Percentiles rank a stretch among this genome's conserved stretches.
These are phyloP conservation scores for Camellia sinensis DNA, from an alignment of 148 eudicot genomes.

Conservation along the genomic window DNA sequence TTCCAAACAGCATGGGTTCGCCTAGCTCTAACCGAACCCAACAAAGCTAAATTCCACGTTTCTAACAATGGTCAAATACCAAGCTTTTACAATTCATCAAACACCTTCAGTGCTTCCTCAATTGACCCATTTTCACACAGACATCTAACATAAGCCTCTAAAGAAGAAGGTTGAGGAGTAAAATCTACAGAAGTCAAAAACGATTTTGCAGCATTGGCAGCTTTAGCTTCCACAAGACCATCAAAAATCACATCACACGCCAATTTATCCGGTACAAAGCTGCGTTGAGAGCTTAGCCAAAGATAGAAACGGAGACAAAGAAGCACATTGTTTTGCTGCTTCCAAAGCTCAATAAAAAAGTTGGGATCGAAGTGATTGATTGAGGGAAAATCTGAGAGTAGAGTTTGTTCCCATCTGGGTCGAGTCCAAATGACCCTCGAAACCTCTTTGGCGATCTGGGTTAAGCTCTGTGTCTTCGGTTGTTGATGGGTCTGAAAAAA, in stretches of 20 bases:
- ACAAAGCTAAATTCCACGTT: constrained; percentile 59
- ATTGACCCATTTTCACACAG: constrained; percentile 50
- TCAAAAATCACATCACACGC: constrained; percentile 39
- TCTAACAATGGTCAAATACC: constrained; percentile 33
- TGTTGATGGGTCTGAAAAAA: constrained; percentile 18
- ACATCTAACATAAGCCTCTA: constrained; percentile 49
- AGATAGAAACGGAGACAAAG: constrained; percentile 44
- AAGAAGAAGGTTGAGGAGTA: constrained; percentile 29
- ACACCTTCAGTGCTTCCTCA: constrained; percentile 49
- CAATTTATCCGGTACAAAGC: constrained; percentile 37
- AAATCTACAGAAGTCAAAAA: constrained; percentile 37
- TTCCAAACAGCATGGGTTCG: constrained; percentile 60
- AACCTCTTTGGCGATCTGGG: constrained; percentile 43
- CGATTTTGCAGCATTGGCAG: constrained; percentile 41
- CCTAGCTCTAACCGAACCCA: constrained; percentile 32
- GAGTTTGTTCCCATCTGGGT: constrained; percentile 65
- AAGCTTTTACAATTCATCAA: constrained; percentile 37
- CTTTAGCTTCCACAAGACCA: constrained; percentile 52
- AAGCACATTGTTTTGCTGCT: constrained; percentile 40
- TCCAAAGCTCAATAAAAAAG: constrained; percentile 40
- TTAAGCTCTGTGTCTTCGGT: constrained; percentile 16
- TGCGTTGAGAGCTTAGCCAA: constrained; percentile 44
- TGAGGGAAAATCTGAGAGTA: constrained; percentile 47
- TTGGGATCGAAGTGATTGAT: constrained; percentile 46
- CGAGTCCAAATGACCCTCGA: constrained; percentile 37